Evolutionary conservation across 2,329 filamentous ascomycete genomes (phyloP), one percentile per base, ranked within the genome.

Genomic region (Neofusicoccum kwambonambiense): DNA sequence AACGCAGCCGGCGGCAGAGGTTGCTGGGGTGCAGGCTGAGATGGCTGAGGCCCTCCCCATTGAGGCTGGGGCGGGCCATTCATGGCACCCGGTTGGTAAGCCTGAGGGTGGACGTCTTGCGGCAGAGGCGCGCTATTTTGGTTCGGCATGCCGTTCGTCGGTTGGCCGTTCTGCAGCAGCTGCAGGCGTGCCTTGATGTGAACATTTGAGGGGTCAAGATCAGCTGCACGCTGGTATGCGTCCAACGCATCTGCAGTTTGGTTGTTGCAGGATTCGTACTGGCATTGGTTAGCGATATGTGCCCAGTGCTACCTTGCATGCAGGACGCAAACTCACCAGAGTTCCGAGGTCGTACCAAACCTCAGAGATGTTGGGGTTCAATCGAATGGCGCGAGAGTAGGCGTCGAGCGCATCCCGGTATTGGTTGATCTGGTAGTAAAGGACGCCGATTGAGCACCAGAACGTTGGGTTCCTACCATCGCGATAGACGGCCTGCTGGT

Each of bases 391-490:
- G 67, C 95, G 91, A 67, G 93, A 97, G 79, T 98, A 99, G 44
- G 95, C 95, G 81, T 99, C 95, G 62, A 99, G 86, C 3, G 95
- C 95, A 82, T 99, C 95, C 66, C 95, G 89, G 80, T 99, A 99
- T 81, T 99, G 95, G 79, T 98, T 99, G 82, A 99, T 99, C 80
- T 98, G 95, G 81, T 98, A 99, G 78, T 99, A 99, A 66, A 99
- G 85, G 15, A 99, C 95, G 76, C 95, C 95, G 75, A 99, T 99
- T 9, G 94, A 98, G 82, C 95, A 98, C 95, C 95, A 99, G 82
- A 98, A 99, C 1, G 95, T 98, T 17, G 95, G 95, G 76, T 98
- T 98, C 70, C 95, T 90, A 39, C 95, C 95, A 76, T 99, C 95
- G 65, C 95, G 92, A 76, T 99, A 99, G 44, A 99, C 95, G 2